Base-by-base conservation (phyloP, 345 rosid species). In the Aquilaria yunnanensis region DNA sequence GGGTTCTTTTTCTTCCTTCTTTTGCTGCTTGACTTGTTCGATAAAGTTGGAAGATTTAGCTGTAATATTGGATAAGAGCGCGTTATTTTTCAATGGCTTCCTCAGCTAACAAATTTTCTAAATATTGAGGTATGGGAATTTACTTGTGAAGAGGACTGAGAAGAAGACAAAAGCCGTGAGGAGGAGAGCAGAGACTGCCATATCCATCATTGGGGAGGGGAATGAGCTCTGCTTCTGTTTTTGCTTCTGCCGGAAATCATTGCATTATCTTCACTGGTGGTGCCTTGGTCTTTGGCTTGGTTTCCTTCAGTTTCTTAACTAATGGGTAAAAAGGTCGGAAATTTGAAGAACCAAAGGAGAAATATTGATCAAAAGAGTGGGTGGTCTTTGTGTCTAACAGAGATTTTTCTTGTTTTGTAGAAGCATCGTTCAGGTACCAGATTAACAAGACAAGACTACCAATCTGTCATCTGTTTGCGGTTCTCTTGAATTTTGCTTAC, bases 201-300 rank as follows among this genome's bases (percentile, higher is more conserved):
- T 72, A 73, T 30, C 50, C 68, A 79, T 80, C 90, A 86, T 84
- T 81, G 82, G 67, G 74, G 77, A 70, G 72, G 74, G 43, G 62
- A 63, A 62, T 61, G 73, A 79, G 72, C 32, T 70, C 69, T 54
- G 51, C 64, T 54, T 61, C 70, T 14, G 67, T 54, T 73, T 76
- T 83, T 66, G 67, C 67, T 37, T 72, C 80, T 50, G 77, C 68
- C 60, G 70, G 43, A 74, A 75, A 76, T 67, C 74, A 81, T 81
- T 70, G 96, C 96, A 86, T 89, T 83, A 88, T 80, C 87, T 74
- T 73, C 37, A 37, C 43, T 8, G 14, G 61, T 13, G 30, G 6
- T n/a, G n/a, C n/a, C n/a, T n/a, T n/a, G n/a, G n/a, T n/a, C n/a
- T n/a, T n/a, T n/a, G 49, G 63, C 61, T 62, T 46, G 47, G n/a